Evolutionary conservation across 106 monocot species (phyloP).

Genomic region (Vanilla planifolia): DNA sequence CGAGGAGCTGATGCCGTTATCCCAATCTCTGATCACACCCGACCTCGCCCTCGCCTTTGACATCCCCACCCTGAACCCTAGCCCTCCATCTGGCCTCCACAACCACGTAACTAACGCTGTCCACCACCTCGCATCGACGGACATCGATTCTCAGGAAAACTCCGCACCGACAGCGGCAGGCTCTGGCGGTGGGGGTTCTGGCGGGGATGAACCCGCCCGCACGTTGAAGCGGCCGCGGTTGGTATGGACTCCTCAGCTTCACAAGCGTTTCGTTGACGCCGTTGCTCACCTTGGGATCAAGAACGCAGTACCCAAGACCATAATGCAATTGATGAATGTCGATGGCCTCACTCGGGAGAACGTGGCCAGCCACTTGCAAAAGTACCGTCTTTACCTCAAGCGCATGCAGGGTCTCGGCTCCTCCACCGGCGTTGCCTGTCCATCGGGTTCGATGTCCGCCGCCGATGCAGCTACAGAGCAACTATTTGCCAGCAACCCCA

Average conservation of each 20-base stretch:
- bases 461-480: constrained; percentile 46
- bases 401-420: constrained; percentile 41
- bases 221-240: constrained; percentile 73
- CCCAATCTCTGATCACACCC: constrained; percentile 17
- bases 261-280: constrained; percentile 77
- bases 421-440: constrained; percentile 4
- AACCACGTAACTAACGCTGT: not conserved
- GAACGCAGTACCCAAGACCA: constrained; percentile 85
- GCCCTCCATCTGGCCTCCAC: not conserved
- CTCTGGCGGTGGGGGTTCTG: constrained; percentile 15
- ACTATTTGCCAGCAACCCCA: constrained; percentile 57
- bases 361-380: constrained; percentile 85
- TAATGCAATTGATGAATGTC: constrained; percentile 80
- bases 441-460: constrained; percentile 7
- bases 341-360: constrained; percentile 81
- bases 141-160: constrained; percentile 15
- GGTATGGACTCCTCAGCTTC: constrained; percentile 87
- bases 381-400: constrained; percentile 73
- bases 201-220: constrained; percentile 46
- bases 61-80: constrained; percentile 8
- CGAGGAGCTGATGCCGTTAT: constrained; percentile 17
- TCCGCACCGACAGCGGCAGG: not conserved
- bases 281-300: constrained; percentile 72
- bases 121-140: constrained; percentile 4
- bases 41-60: constrained; percentile 16